phyloP scores from a whole-genome alignment of 73 alveolate species.

The Stentor roeselii region DNA sequence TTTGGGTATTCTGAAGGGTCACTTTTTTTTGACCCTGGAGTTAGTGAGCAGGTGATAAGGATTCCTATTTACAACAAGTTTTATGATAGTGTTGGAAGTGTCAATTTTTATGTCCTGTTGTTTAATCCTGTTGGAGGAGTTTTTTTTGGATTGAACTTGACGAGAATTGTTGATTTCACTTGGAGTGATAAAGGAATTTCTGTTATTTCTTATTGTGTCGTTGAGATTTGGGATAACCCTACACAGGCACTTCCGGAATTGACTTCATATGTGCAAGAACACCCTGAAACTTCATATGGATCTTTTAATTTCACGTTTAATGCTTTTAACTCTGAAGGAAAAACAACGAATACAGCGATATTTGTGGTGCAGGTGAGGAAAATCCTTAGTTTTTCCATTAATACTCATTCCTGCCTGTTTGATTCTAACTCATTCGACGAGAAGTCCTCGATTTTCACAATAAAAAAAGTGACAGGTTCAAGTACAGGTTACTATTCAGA shows the following conservation, averaged over 20 bases:
- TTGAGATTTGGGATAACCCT: constrained; percentile 1
- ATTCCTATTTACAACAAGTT: not conserved
- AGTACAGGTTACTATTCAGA: too few species aligned
- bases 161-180: not conserved
- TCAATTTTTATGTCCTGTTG: not conserved
- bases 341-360: not conserved
- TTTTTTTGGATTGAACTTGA: not conserved
- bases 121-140: not conserved
- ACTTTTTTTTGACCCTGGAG: not conserved
- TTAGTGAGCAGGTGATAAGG: not conserved
- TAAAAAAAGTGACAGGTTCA: not conserved
- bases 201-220: not conserved
- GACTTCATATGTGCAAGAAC: not conserved
- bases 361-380: not conserved
- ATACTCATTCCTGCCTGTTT: not conserved
- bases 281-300: not conserved
- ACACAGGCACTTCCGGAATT: not conserved
- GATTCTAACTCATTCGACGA: not conserved
- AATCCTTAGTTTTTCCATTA: not conserved
- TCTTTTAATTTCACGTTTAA: not conserved
- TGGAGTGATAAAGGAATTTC: constrained; percentile 13
- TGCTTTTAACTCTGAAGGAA: not conserved
- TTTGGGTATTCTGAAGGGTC: not conserved
- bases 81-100: not conserved
- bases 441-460: not conserved